Conservation (phyloP, 2,329 filamentous ascomycete species). For the Laburnicola sp. region DNA sequence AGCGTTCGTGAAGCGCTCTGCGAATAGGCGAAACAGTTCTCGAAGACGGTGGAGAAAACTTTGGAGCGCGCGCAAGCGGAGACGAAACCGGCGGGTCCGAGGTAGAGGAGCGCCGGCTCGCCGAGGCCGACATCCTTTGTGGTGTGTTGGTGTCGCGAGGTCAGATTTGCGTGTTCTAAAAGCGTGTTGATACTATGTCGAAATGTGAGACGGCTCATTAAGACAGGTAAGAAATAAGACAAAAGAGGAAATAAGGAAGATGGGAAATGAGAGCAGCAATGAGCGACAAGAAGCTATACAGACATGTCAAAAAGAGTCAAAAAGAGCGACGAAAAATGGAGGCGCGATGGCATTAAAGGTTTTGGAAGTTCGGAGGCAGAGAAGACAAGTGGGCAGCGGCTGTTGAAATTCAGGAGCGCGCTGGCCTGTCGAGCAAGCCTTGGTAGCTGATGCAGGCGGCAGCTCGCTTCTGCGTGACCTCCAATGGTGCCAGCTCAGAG, state of each 20-base stretch:
- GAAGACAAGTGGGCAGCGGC: conserved; percentile 34
- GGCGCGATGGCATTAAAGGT: conserved; percentile 42
- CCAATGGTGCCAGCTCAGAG: conserved; percentile 36
- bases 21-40: conserved; percentile 39
- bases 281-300: conserved; percentile 43
- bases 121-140: conserved; percentile 38
- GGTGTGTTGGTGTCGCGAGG: conserved; percentile 23
- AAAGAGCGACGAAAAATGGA: conserved; percentile 29
- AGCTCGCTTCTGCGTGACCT: conserved; percentile 38
- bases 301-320: conserved; percentile 41
- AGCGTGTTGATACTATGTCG: conserved; percentile 25
- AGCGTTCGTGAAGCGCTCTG: conserved; percentile 45
- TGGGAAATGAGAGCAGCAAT: conserved; percentile 31
- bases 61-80: conserved; percentile 35
- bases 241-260: conserved; percentile 25
- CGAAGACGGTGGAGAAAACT: conserved; percentile 35
- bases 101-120: conserved; percentile 27
- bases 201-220: conserved; percentile 37
- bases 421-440: conserved; percentile 29
- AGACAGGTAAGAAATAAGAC: conserved; percentile 27
- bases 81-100: conserved; percentile 32
- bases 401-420: conserved; percentile 35
- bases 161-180: conserved; percentile 25
- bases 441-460: conserved; percentile 38
- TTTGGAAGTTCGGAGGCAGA: conserved; percentile 32